phyloP scores from a whole-genome alignment of 768 basidiomycete species.

The Tulasnella sp. region DNA sequence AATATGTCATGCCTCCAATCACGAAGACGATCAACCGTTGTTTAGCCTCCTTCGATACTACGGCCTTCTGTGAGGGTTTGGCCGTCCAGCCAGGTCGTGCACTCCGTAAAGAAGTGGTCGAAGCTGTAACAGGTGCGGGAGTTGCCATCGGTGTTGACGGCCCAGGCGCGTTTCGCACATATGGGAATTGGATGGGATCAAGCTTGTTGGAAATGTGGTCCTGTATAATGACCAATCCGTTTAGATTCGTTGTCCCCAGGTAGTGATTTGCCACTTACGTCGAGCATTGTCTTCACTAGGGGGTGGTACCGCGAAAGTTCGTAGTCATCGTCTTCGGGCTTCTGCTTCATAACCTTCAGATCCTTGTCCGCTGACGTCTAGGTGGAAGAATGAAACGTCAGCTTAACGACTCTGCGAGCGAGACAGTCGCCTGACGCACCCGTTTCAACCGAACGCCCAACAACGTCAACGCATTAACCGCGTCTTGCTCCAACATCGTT shows the following conservation, averaged over 20 bases:
- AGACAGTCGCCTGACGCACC: slow-evolving; percentile 44
- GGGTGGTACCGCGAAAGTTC: slow-evolving; percentile 94
- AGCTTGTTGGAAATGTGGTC: slow-evolving; percentile 78
- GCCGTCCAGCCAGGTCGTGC: slow-evolving; percentile 88
- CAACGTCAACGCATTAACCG: slow-evolving; percentile 77
- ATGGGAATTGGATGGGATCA: slow-evolving; percentile 79
- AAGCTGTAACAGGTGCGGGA: neutral
- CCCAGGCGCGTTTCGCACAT: slow-evolving; percentile 67
- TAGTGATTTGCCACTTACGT: slow-evolving; percentile 48
- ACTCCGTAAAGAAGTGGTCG: slow-evolving; percentile 74
- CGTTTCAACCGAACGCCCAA: slow-evolving; percentile 81
- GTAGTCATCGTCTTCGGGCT: slow-evolving; percentile 84
- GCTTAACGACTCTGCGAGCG: neutral
- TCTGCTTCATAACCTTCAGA: slow-evolving; percentile 74
- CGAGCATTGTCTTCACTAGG: slow-evolving; percentile 69
- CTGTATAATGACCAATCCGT: slow-evolving; percentile 40
- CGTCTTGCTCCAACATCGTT: slow-evolving; percentile 84
- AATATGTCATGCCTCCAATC: slow-evolving; percentile 93
- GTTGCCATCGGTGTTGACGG: slow-evolving; percentile 32
- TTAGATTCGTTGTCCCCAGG: neutral
- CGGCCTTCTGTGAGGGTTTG: slow-evolving; percentile 47
- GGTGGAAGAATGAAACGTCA: neutral
- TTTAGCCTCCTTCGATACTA: slow-evolving; percentile 46
- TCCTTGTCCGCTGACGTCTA: slow-evolving; percentile 75
- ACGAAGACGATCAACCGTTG: slow-evolving; percentile 86